Conservation (phyloP, 106 monocot genomes). For the Posidonia australis region DNA sequence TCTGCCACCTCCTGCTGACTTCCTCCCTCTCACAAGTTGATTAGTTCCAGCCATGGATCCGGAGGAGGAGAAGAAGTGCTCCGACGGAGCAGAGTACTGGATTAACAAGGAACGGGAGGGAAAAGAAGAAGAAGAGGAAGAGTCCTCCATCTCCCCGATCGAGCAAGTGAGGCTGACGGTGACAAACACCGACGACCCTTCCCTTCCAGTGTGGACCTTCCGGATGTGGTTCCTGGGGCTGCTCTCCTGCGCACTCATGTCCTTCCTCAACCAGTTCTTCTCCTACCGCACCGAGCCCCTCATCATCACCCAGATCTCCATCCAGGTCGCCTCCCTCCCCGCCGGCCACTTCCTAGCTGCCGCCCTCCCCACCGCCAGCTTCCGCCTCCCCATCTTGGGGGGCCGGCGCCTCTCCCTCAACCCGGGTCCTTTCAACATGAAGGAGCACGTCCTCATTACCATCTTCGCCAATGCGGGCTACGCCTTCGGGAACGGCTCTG, state of each 20-base stretch:
- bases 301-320: conserved; percentile 61
- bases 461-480: conserved; percentile 24
- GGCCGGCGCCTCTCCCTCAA: conserved; percentile 15
- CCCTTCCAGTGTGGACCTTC: conserved; percentile 70
- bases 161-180: conserved; percentile 78
- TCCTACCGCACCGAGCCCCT: conserved; percentile 67
- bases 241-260: conserved; percentile 44
- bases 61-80: no score
- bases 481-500: conserved; percentile 8
- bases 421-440: conserved; percentile 24
- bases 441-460: conserved; percentile 27
- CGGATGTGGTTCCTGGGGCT: conserved; percentile 74
- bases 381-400: neutral
- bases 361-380: conserved; percentile 7
- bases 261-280: conserved; percentile 89
- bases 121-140: conserved; percentile 28
- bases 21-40: no score
- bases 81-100: neutral
- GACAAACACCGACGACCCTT: conserved; percentile 47
- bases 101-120: neutral
- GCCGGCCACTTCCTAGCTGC: conserved; percentile 20
- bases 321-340: conserved; percentile 73
- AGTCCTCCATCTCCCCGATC: conserved; percentile 54
- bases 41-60: no score
- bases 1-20: no score